Evolutionary conservation across 768 basidiomycete species (phyloP).

Genomic region (Tephrocybe rancida): DNA sequence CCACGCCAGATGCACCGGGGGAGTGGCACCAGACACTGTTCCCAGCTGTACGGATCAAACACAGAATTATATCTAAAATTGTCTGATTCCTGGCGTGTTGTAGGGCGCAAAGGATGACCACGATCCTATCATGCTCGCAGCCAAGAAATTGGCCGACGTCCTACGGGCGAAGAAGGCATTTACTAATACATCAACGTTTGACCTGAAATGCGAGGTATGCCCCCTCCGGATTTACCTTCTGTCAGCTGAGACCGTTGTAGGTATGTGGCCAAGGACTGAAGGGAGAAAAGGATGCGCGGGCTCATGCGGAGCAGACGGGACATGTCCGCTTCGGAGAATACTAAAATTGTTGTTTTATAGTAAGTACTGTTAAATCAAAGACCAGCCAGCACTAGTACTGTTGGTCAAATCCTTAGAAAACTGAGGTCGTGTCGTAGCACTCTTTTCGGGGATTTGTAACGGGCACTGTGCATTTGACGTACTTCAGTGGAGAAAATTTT

Average conservation of each 20-base stretch:
- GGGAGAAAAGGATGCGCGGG: conserved; percentile 92
- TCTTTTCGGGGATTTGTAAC: no score
- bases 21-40: conserved; percentile 93
- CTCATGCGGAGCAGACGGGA: conserved; percentile 86
- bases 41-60: conserved; percentile 54
- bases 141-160: conserved; percentile 68
- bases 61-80: background rate
- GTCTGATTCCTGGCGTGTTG: background rate
- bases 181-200: conserved; percentile 92
- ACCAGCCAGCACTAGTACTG: background rate
- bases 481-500: no score
- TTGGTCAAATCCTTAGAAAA: conserved; percentile 1
- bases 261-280: conserved; percentile 84
- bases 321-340: conserved; percentile 87
- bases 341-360: conserved; percentile 28
- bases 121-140: conserved; percentile 65
- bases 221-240: background rate
- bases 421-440: no score
- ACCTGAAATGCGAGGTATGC: conserved; percentile 82
- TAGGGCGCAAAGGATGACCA: conserved; percentile 35
- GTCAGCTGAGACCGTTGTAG: conserved; percentile 33
- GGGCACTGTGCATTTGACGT: no score
- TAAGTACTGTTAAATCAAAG: background rate
- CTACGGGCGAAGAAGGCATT: conserved; percentile 80
- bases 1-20: conserved; percentile 67